These are phyloP conservation scores for Metschnikowia rubicola DNA, from an alignment of 805 yeast genomes.

Conservation along the genomic window DNA sequence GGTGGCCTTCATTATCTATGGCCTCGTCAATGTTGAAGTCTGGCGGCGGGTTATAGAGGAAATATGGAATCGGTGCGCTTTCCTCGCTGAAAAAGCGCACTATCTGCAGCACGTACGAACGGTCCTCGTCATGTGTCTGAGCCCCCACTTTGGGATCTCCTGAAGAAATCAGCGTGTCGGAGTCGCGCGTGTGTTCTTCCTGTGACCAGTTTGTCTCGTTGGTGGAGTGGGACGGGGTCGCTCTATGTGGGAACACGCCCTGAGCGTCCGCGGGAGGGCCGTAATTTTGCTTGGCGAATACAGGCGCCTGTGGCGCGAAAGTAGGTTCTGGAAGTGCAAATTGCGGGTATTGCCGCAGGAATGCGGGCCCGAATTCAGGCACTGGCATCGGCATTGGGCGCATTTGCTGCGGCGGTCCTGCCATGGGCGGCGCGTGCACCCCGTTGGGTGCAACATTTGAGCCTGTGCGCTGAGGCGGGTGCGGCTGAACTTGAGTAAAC, in stretches of 20 bases:
- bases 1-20: conserved; percentile 92
- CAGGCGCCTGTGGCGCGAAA: not conserved
- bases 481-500: conserved; percentile 20
- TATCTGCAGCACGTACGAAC: conserved; percentile 36
- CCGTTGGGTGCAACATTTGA: not conserved
- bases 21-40: conserved; percentile 70
- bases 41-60: conserved; percentile 59
- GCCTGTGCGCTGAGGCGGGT: not conserved
- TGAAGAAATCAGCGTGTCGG: conserved; percentile 35
- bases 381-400: conserved; percentile 2
- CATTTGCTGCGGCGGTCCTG: conserved; percentile 4
- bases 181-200: conserved; percentile 35
- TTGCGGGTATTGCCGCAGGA: not conserved
- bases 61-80: conserved; percentile 53
- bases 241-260: conserved; percentile 1
- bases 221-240: conserved; percentile 32
- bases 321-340: not conserved
- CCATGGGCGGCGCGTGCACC: conserved; percentile 5
- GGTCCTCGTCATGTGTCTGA: conserved; percentile 48
- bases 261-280: too few relatives aligned
- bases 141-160: conserved; percentile 12
- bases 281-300: too few relatives aligned
- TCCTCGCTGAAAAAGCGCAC: conserved; percentile 43
- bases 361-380: not conserved
- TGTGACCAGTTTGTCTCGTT: conserved; percentile 46